Evolutionary conservation across 345 rosid genomes (phyloP).

Genomic region (Odontarrhena argentea): DNA sequence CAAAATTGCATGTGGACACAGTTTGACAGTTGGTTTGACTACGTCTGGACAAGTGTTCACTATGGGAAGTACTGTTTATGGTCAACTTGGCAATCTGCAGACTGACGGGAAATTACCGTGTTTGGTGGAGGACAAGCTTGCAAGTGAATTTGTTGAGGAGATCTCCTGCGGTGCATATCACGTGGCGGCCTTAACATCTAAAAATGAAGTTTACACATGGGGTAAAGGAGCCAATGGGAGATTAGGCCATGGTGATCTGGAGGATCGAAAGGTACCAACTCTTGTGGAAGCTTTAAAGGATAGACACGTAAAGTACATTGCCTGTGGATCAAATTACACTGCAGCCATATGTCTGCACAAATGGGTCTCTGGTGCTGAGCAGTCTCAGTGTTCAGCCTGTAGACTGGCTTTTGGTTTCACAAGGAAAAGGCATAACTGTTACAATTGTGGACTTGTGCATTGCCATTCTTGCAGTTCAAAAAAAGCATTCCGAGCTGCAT

Average conservation of each 20-base stretch:
- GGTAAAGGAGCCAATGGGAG: constrained; percentile 99
- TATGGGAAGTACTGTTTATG: constrained; percentile 95
- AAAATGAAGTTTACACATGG: constrained; percentile 93
- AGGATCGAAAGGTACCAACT: constrained; percentile 85
- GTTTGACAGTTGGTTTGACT: constrained; percentile 87
- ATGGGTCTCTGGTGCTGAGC: constrained; percentile 96
- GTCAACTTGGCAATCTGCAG: constrained; percentile 84
- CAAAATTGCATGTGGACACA: constrained; percentile 92
- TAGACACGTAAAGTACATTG: constrained; percentile 82
- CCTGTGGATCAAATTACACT: constrained; percentile 89
- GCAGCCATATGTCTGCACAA: constrained; percentile 92
- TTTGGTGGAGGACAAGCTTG: constrained; percentile 76
- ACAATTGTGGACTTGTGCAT: constrained; percentile 95
- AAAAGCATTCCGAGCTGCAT: constrained; percentile 78
- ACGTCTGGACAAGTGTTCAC: constrained; percentile 84
- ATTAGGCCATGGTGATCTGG: constrained; percentile 92
- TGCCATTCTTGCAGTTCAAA: constrained; percentile 98
- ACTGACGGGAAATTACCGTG: constrained; percentile 82
- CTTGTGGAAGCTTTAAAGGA: constrained; percentile 86
- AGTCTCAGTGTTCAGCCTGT: constrained; percentile 91
- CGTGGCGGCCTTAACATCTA: constrained; percentile 73
- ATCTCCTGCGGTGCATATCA: constrained; percentile 95
- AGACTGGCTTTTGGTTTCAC: constrained; percentile 93
- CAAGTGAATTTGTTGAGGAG: constrained; percentile 76
- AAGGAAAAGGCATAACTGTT: constrained; percentile 94